phyloP scores from a whole-genome alignment of 2,329 filamentous ascomycete genomes.

The Juglanconis oblonga region DNA sequence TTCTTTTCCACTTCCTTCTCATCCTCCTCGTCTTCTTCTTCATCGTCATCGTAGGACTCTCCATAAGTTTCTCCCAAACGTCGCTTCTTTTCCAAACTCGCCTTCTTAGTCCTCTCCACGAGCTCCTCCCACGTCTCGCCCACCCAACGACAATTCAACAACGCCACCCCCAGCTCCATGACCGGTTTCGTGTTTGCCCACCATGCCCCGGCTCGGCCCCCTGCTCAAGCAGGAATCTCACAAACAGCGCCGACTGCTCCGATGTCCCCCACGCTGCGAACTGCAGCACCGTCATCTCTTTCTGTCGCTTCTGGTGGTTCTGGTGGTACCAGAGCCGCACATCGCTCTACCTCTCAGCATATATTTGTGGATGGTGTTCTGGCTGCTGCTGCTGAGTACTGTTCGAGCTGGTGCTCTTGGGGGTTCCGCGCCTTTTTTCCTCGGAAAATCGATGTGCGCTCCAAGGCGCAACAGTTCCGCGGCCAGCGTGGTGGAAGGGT shows the following conservation, averaged over 20 bases:
- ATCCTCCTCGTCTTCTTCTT: no score
- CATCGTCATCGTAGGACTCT: not conserved
- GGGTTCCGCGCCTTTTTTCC: not conserved
- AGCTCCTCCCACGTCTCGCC: constrained; percentile 1
- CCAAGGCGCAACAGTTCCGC: constrained; percentile 4
- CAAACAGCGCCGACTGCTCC: constrained; percentile 1
- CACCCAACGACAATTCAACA: not conserved
- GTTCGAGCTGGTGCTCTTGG: not conserved
- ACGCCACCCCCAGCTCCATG: not conserved
- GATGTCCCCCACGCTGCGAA: not conserved
- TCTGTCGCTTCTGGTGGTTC: not conserved
- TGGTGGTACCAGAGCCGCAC: not conserved
- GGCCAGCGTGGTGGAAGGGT: not conserved
- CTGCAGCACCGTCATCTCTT: constrained; percentile 2
- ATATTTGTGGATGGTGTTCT: not conserved
- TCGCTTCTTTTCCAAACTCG: not conserved
- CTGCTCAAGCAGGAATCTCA: not conserved
- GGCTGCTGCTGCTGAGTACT: not conserved
- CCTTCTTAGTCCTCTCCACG: not conserved
- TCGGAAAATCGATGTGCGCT: constrained; percentile 1
- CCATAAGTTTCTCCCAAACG: not conserved
- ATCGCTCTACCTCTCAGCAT: no score
- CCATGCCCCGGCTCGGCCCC: not conserved
- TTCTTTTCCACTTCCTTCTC: no score
- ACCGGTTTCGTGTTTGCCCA: not conserved